Percentiles rank a stretch among this genome's conserved stretches.
These are phyloP conservation scores for Penicillium samsonianum DNA, from an alignment of 495 filamentous ascomycete species.

Conservation along the genomic window DNA sequence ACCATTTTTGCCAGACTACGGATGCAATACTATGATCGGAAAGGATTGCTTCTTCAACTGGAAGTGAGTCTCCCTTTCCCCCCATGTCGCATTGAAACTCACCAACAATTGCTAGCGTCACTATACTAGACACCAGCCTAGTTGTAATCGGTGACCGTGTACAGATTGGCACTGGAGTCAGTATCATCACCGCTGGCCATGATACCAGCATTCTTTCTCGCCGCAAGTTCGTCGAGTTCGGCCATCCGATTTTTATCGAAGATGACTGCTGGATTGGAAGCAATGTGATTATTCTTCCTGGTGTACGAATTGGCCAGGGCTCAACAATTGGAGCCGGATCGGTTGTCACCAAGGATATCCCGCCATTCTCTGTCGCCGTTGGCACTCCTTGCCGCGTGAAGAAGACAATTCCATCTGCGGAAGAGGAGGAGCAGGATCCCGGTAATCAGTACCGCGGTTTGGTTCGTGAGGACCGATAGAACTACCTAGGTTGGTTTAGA, in stretches of 20 bases:
- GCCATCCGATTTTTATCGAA: slow-evolving; percentile 69
- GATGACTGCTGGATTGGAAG: slow-evolving; percentile 89
- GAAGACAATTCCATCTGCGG: slow-evolving; percentile 23
- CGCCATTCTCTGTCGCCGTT: slow-evolving; percentile 40
- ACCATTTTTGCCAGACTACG: slow-evolving; percentile 56
- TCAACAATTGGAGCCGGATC: slow-evolving; percentile 48
- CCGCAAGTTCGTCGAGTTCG: slow-evolving; percentile 68
- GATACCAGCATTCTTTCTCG: slow-evolving; percentile 71
- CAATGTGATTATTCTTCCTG: slow-evolving; percentile 66
- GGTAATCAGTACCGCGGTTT: slow-evolving; percentile 21
- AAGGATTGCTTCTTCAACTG: slow-evolving; percentile 55
- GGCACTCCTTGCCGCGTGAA: slow-evolving; percentile 37
- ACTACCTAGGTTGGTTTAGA: neutral
- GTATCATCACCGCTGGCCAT: slow-evolving; percentile 67
- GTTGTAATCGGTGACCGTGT: slow-evolving; percentile 76
- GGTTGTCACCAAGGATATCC: slow-evolving; percentile 52
- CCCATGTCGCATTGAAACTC: neutral
- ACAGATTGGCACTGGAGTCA: slow-evolving; percentile 71
- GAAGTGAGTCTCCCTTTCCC: slow-evolving; percentile 35
- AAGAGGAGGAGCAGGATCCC: slow-evolving; percentile 25
- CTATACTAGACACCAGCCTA: slow-evolving; percentile 71
- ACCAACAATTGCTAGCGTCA: slow-evolving; percentile 36
- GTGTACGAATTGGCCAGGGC: slow-evolving; percentile 59
- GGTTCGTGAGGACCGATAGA: slow-evolving; percentile 12
- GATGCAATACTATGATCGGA: slow-evolving; percentile 55